phyloP scores from a whole-genome alignment of 495 filamentous ascomycete genomes.

The Venustampulla echinocandica region DNA sequence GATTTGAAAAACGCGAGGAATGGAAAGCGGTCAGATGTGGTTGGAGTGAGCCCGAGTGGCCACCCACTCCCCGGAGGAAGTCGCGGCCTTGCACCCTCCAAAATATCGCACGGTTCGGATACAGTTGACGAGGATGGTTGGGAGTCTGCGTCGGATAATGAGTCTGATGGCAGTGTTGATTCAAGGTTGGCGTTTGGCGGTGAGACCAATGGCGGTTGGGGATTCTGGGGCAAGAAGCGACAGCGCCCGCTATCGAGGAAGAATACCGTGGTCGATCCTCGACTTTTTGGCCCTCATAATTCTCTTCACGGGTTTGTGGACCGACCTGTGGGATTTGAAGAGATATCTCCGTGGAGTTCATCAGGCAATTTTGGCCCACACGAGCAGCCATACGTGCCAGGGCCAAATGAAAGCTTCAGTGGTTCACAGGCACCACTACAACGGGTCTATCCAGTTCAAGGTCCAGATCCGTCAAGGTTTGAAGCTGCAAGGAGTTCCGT shows the following conservation, averaged over 20 bases:
- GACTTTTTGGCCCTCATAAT: conserved; percentile 44
- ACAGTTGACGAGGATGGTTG: conserved; percentile 34
- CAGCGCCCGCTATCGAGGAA: conserved; percentile 20
- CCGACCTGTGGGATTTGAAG: conserved; percentile 42
- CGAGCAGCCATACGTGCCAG: background rate
- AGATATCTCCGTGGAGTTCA: conserved; percentile 19
- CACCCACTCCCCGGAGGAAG: background rate
- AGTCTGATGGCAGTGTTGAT: conserved; percentile 24
- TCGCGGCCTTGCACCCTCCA: conserved; percentile 18
- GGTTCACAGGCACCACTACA: conserved; percentile 32
- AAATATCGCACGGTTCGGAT: conserved; percentile 31
- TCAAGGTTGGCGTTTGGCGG: conserved; percentile 36
- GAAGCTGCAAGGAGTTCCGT: conserved; percentile 39
- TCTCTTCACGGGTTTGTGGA: conserved; percentile 41
- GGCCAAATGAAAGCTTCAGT: conserved; percentile 20
- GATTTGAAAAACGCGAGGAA: conserved; percentile 18
- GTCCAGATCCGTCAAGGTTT: conserved; percentile 50
- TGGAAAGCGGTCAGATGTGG: conserved; percentile 33
- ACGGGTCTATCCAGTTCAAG: conserved; percentile 44
- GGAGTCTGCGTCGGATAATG: conserved; percentile 25
- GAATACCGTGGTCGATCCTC: conserved; percentile 42
- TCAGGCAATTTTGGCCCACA: conserved; percentile 20
- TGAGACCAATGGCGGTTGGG: conserved; percentile 16
- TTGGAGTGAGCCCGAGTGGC: background rate
- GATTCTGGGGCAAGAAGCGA: conserved; percentile 16